Base-by-base conservation (phyloP, 306 rosid species). In the Citrullus colocynthis region DNA sequence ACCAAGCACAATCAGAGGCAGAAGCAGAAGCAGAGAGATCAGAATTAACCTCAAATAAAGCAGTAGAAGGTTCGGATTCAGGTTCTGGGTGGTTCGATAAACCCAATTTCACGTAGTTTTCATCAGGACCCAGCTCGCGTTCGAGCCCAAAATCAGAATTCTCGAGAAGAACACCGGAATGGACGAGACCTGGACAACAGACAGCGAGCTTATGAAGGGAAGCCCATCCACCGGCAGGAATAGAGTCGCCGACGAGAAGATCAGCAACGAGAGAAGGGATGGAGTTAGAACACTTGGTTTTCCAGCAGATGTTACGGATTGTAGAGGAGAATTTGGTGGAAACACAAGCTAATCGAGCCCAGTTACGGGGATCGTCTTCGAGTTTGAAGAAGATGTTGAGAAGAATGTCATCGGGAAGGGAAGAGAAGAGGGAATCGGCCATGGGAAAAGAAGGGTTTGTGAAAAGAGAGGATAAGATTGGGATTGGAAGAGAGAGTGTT, bases 161-260 rank as follows among this genome's bases (percentile, higher is more conserved):
- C 60, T 90, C 92, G 48, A 89, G 75, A 84, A 90, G 97, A 60
- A 95, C 85, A 6, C 99, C 99, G 75, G 97, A 80, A 79, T 89
- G 97, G 65, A 60, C 76, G 65, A 88, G 90, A 28, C 99, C 99
- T 3, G 99, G 99, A 66, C 99, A 95, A 69, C 99, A 95, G 37
- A 91, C 88, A 45, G 93, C 24, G 81, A 95, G 90, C 82, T 92
- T 95, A 60, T 86, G 87, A 78, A 95, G 89, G 34, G 97, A 77
- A 37, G 91, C 82, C 89, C 87, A 83, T 14, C 85, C 88, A 2
- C 87, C 83, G n/a, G 88, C 77, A 1, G 93, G 85, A 10, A 28
- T 56, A 18, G 82, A 16, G 21, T 76, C 9, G 61, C 59, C 74
- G 39, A 81, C 78, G 42, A 87, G 74, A 51, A 91, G 95, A 44